These are phyloP conservation scores for Cladorrhinum samala DNA, from an alignment of 495 filamentous ascomycete genomes.

Conservation along the genomic window DNA sequence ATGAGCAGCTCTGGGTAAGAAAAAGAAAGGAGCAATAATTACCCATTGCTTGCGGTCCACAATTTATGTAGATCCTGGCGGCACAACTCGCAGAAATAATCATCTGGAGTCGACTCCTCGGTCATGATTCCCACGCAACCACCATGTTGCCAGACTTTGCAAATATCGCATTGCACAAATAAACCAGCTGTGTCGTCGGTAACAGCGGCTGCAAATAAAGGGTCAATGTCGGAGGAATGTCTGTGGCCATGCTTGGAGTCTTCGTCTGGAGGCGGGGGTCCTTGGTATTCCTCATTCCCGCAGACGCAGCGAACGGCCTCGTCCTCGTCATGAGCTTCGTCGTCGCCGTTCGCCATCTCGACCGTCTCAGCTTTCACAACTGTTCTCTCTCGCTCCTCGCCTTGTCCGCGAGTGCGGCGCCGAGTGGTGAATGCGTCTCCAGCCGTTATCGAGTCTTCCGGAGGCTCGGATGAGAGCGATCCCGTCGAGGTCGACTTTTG, in stretches of 20 bases:
- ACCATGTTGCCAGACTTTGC: constrained; percentile 98
- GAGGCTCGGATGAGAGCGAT: constrained; percentile 70
- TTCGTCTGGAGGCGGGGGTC: constrained; percentile 65
- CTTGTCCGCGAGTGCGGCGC: constrained; percentile 63
- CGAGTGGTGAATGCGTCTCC: constrained; percentile 46
- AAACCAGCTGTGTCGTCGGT: constrained; percentile 86
- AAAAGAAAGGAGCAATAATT: constrained; percentile 33
- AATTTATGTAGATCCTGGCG: constrained; percentile 85
- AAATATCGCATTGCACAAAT: constrained; percentile 96
- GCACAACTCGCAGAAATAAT: constrained; percentile 97
- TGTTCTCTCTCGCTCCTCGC: constrained; percentile 51
- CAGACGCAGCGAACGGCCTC: constrained; percentile 93
- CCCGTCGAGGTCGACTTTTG: constrained; percentile 66
- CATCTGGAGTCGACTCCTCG: constrained; percentile 82
- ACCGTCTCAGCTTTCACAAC: constrained; percentile 43
- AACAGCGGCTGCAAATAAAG: constrained; percentile 59
- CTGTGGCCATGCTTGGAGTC: constrained; percentile 47
- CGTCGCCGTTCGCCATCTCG: constrained; percentile 48
- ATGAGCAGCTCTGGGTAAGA: too few species aligned
- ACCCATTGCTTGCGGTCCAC: constrained; percentile 77
- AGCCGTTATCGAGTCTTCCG: constrained; percentile 63
- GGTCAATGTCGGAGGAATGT: constrained; percentile 45
- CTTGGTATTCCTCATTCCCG: constrained; percentile 89
- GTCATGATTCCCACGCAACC: constrained; percentile 97
- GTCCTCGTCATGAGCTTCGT: constrained; percentile 77